Base-by-base conservation (phyloP, 352 stramenopile genomes). In the Phytophthora meadii region DNA sequence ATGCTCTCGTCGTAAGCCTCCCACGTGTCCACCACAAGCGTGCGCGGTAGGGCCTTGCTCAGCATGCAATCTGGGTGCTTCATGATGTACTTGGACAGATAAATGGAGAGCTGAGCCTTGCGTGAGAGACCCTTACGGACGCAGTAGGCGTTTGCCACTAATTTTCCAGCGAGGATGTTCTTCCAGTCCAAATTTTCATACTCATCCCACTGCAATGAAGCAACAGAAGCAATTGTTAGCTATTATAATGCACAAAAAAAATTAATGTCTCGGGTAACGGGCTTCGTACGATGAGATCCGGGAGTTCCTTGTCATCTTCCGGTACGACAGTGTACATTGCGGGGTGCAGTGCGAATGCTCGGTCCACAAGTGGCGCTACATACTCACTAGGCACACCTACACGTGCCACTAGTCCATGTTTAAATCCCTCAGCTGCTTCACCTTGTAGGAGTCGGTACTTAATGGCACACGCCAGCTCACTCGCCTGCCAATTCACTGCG, bases 161-260 rank as follows among this genome's bases (percentile, higher is more conserved):
- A 68, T 51, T 82, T 79, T 55, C 79, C 79, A 4, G 70, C 55
- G 32, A 88, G 47, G 24, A 88, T 73, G 36, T 70, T 81, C 52
- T 84, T 80, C 79, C 79, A 88, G 64, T 88, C 76, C 17, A 88
- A 61, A 63, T 88, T 84, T 69, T 88, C 79, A 53, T 88, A 88
- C 66, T 88, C 79, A 47, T 85, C 72, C 79, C 79, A 88, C 79
- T 88, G 60, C 47, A 65, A 63, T 27, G 49, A 32, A 57, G 6
- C 32, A 8, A 58, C 10, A 68, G 7, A 44, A 52, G 6, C 10
- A 17, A 30, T 48, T 34, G 48, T 61, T 67, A 77, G 47, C 19
- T 27, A 14, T 7, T 42, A 63, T 0, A 61, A 30, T 17, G 17
- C 24, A 61, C 30, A 17, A 53, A 73, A 48, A 44, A 34, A 59